Conservation (phyloP, 2,329 filamentous ascomycete genomes). For the Paecilomyces niveus region DNA sequence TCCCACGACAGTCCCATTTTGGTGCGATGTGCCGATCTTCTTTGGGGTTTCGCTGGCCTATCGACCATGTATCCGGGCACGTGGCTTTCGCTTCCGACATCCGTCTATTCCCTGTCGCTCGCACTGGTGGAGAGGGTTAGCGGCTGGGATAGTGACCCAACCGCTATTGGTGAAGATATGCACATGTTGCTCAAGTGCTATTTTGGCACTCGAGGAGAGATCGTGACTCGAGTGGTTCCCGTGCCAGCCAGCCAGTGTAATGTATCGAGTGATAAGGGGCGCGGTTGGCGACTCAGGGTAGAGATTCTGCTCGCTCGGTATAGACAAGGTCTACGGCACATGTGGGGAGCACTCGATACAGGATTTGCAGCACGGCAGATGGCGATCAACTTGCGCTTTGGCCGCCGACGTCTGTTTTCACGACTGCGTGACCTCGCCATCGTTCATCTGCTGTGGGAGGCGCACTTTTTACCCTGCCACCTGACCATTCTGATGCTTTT, state of each 20-base stretch:
- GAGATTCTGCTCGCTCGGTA: conserved; percentile 60
- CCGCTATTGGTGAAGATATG: conserved; percentile 68
- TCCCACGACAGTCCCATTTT: conserved; percentile 60
- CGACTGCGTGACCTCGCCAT: conserved; percentile 42
- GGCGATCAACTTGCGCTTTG: conserved; percentile 11
- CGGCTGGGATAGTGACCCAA: conserved; percentile 64
- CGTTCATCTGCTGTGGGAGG: conserved; percentile 61
- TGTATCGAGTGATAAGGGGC: conserved; percentile 52
- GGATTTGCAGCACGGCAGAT: conserved; percentile 51
- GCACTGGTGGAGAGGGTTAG: conserved; percentile 61
- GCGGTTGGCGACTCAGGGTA: conserved; percentile 39
- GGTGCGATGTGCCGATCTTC: conserved; percentile 63
- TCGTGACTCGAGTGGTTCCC: conserved; percentile 57
- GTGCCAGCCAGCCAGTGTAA: conserved; percentile 68
- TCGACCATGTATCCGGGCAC: conserved; percentile 61
- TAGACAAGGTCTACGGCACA: conserved; percentile 65
- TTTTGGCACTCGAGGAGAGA: conserved; percentile 63
- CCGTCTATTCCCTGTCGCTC: conserved; percentile 65
- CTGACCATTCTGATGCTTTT: conserved; percentile 57
- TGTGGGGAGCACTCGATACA: conserved; percentile 64
- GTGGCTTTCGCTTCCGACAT: conserved; percentile 61
- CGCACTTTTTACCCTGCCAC: conserved; percentile 62
- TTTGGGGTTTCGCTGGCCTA: conserved; percentile 65
- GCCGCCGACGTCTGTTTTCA: conserved; percentile 1
- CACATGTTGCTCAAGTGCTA: conserved; percentile 77